Percentiles rank a stretch among this genome's conserved stretches.
Evolutionary conservation across 495 filamentous ascomycete species (phyloP).

Genomic region (Neurospora discreta): DNA sequence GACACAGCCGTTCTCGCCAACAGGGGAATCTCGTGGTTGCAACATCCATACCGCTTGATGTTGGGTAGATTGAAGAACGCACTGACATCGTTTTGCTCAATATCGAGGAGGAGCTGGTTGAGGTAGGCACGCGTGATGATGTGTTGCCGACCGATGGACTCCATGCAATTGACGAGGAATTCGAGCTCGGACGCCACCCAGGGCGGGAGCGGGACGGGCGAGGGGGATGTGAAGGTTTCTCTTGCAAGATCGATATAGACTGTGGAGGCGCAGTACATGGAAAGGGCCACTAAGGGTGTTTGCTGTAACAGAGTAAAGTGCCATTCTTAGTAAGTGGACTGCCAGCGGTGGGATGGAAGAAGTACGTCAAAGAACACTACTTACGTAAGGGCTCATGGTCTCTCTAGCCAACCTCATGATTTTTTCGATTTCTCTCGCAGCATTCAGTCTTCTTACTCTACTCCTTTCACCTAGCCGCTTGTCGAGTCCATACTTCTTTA

Average conservation of each 20-base stretch:
- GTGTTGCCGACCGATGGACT: constrained; percentile 23
- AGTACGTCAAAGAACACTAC: neutral
- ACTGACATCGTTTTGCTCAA: constrained; percentile 25
- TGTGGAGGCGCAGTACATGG: constrained; percentile 32
- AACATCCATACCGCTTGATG: neutral
- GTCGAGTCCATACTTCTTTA: constrained; percentile 25
- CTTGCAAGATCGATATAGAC: constrained; percentile 27
- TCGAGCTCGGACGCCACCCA: constrained; percentile 22
- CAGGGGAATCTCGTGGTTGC: constrained; percentile 27
- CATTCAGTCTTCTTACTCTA: constrained; percentile 21
- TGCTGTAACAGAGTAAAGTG: constrained; percentile 10
- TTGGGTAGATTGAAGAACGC: neutral
- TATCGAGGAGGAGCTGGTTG: constrained; percentile 28
- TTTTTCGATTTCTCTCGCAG: constrained; percentile 33
- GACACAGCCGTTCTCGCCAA: constrained; percentile 24
- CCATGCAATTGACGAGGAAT: constrained; percentile 29
- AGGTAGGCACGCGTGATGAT: constrained; percentile 29
- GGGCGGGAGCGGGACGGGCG: constrained; percentile 13
- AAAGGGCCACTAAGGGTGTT: constrained; percentile 28
- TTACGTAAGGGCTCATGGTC: constrained; percentile 17
- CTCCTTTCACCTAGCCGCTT: constrained; percentile 21
- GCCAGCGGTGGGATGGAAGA: neutral
- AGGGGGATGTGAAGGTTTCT: constrained; percentile 22
- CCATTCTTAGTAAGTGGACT: neutral
- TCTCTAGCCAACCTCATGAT: constrained; percentile 30